Evolutionary conservation across 83 land plant genomes (phyloP).

Genomic region (Thuja plicata): DNA sequence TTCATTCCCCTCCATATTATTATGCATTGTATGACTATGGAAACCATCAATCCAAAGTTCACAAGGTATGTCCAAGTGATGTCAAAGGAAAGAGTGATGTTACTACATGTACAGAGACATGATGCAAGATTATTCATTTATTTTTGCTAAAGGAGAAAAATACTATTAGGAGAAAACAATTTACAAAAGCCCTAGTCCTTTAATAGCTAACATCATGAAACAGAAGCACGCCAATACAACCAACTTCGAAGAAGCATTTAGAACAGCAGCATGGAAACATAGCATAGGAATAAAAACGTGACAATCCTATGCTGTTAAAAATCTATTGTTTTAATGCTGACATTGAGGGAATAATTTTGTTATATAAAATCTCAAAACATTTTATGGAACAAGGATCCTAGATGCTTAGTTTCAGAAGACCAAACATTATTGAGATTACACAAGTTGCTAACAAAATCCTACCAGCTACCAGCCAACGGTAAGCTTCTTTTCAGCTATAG

Average conservation of each 20-base stretch:
- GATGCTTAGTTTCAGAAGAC: not conserved
- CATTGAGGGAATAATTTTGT: not conserved
- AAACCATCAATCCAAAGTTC: not conserved
- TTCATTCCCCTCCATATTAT: not conserved
- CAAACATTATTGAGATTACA: not conserved
- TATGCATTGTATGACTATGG: not conserved
- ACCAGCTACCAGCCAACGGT: not conserved
- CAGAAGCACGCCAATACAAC: no score
- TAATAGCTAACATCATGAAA: no score
- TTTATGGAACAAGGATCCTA: not conserved
- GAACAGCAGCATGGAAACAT: no score
- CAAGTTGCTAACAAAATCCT: not conserved
- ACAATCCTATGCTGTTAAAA: not conserved
- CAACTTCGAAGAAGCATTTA: no score
- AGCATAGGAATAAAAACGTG: no score
- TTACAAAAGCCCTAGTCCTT: no score
- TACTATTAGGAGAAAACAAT: no score
- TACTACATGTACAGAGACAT: not conserved
- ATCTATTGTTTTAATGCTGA: not conserved
- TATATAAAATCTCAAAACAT: not conserved
- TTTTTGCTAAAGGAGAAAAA: no score
- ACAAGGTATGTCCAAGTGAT: not conserved
- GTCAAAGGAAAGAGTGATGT: not conserved
- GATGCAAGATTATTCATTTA: not conserved
- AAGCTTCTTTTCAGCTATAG: not conserved